Percentiles rank a stretch among this genome's conserved stretches.
These are phyloP conservation scores for Penicillium ucsense DNA, from an alignment of 495 filamentous ascomycete genomes.

Conservation along the genomic window DNA sequence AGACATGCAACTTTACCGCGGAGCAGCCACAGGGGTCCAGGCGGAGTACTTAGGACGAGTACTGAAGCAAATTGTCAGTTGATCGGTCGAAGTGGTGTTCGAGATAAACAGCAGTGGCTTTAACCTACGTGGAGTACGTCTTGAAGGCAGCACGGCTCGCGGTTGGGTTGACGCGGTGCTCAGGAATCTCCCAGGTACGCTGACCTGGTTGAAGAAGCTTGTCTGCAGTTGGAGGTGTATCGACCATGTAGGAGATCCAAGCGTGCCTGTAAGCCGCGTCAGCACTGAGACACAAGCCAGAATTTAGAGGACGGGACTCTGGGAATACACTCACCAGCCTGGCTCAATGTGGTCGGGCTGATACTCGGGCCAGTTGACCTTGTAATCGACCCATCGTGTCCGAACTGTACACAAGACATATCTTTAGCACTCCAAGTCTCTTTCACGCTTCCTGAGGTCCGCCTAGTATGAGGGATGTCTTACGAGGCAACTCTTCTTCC, in stretches of 20 bases:
- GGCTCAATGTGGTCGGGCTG: conserved; percentile 92
- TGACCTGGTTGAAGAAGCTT: conserved; percentile 53
- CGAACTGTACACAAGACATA: conserved; percentile 49
- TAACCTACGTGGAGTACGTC: conserved; percentile 83
- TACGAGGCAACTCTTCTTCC: conserved; percentile 85
- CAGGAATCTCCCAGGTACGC: conserved; percentile 64
- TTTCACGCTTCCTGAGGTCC: no score
- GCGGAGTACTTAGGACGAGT: conserved; percentile 34
- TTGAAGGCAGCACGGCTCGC: conserved; percentile 69
- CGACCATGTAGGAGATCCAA: conserved; percentile 90
- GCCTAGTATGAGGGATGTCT: conserved; percentile 16
- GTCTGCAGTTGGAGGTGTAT: conserved; percentile 75
- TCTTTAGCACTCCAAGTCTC: neutral
- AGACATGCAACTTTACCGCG: conserved; percentile 24
- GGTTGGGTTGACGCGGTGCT: conserved; percentile 69
- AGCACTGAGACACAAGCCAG: neutral
- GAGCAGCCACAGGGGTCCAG: conserved; percentile 38
- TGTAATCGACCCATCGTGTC: conserved; percentile 97
- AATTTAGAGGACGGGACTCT: neutral
- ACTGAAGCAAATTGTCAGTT: conserved; percentile 12
- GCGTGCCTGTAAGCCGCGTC: conserved; percentile 58
- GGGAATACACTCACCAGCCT: conserved; percentile 56
- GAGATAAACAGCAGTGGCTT: neutral
- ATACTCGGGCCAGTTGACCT: conserved; percentile 57
- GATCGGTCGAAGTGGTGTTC: neutral